phyloP scores from a whole-genome alignment of 176 grass and related monocot species.

The Carex pumila region DNA sequence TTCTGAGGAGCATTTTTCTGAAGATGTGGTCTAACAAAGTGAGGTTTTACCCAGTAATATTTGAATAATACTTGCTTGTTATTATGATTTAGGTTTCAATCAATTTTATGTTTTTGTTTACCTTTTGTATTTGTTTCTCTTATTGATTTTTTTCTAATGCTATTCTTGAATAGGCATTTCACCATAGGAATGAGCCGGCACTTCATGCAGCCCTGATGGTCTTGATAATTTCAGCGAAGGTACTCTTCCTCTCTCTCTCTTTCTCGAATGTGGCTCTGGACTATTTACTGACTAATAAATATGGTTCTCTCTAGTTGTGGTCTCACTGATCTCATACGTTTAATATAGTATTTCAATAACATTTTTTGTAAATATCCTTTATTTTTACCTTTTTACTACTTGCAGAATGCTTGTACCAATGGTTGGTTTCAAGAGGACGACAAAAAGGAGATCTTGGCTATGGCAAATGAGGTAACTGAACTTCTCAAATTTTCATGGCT shows the following conservation, averaged over 20 bases:
- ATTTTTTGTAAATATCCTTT: not conserved
- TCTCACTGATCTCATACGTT: not conserved
- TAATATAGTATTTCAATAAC: slow-evolving; percentile 7
- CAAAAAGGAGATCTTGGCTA: slow-evolving; percentile 46
- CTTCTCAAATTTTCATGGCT: slow-evolving; percentile 6
- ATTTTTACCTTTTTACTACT: slow-evolving; percentile 11
- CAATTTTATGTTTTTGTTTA: not conserved
- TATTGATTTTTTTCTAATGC: slow-evolving; percentile 6
- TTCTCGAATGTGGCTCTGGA: not conserved
- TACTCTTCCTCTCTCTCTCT: slow-evolving; percentile 22
- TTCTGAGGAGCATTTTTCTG: not conserved
- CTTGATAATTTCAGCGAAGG: slow-evolving; percentile 83
- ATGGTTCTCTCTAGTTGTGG: slow-evolving; percentile 7
- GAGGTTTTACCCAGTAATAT: not conserved
- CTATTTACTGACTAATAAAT: not conserved
- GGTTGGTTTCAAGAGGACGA: slow-evolving; percentile 67
- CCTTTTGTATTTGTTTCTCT: not conserved
- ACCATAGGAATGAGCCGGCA: slow-evolving; percentile 35
- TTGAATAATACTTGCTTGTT: not conserved
- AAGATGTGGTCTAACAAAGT: not conserved
- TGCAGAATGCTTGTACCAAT: slow-evolving; percentile 82
- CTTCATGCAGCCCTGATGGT: slow-evolving; percentile 67
- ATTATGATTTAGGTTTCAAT: not conserved
- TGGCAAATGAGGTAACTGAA: slow-evolving; percentile 68
- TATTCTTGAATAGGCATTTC: slow-evolving; percentile 48